Evolutionary conservation across 495 filamentous ascomycete species (phyloP).

Genomic region (Articulospora tetracladia): DNA sequence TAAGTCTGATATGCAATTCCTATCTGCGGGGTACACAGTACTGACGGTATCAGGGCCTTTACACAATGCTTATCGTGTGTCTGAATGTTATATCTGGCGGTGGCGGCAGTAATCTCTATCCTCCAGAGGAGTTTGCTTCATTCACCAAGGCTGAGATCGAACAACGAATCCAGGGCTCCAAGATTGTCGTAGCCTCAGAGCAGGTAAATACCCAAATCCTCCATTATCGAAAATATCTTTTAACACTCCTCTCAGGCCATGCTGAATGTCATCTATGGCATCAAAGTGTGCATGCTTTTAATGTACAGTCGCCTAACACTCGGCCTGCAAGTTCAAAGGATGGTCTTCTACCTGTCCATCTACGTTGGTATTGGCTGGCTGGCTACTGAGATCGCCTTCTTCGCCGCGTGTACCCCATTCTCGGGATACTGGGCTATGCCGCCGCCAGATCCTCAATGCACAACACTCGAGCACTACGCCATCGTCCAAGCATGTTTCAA

Average conservation of each 20-base stretch:
- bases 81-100: constrained; percentile 39
- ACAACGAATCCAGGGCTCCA: constrained; percentile 40
- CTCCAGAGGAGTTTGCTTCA: constrained; percentile 29
- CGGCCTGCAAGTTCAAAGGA: constrained; percentile 28
- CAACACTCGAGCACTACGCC: constrained; percentile 41
- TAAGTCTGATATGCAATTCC: constrained; percentile 10
- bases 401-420: constrained; percentile 36
- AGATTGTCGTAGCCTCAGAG: constrained; percentile 43
- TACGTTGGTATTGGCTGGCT: constrained; percentile 33
- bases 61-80: constrained; percentile 37
- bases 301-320: constrained; percentile 44
- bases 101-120: constrained; percentile 43
- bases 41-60: constrained; percentile 17
- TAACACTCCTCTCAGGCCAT: constrained; percentile 29
- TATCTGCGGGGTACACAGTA: background rate
- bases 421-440: constrained; percentile 39
- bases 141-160: constrained; percentile 36
- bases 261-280: constrained; percentile 42
- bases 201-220: constrained; percentile 18
- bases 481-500: constrained; percentile 46
- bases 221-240: background rate
- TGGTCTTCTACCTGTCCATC: constrained; percentile 29
- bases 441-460: constrained; percentile 40
- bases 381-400: constrained; percentile 35
- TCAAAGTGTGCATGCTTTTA: constrained; percentile 50